These are phyloP conservation scores for Aureobasidium sp. DNA, from an alignment of 2,329 filamentous ascomycete species.

Conservation along the genomic window DNA sequence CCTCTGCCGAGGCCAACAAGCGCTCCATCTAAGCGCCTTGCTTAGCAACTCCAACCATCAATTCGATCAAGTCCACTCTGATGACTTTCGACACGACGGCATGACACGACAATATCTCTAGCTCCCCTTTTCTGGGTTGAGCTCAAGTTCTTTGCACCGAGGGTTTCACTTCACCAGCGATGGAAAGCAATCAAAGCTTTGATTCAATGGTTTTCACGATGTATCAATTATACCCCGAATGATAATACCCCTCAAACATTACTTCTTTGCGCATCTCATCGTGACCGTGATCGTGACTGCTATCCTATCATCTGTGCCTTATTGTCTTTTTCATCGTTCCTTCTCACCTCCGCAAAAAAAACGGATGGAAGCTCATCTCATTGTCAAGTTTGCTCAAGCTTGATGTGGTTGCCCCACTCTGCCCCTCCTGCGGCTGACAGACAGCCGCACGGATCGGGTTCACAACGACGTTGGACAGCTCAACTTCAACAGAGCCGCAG, in stretches of 20 bases:
- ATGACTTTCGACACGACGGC: slow-evolving; percentile 13
- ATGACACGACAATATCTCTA: slow-evolving; percentile 13
- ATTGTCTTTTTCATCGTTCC: too few species aligned
- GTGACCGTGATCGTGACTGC: background rate
- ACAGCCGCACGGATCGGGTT: background rate
- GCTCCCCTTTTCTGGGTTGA: slow-evolving; percentile 6
- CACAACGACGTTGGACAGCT: background rate
- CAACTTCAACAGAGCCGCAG: background rate
- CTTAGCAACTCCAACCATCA: background rate
- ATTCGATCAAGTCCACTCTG: background rate
- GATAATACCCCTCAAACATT: slow-evolving; percentile 1
- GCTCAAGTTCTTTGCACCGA: background rate
- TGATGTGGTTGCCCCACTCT: background rate
- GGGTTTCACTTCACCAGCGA: slow-evolving; percentile 8
- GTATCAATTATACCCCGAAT: slow-evolving; percentile 12
- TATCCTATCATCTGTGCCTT: background rate
- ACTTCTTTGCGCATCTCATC: background rate
- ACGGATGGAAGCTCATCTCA: background rate
- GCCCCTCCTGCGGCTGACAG: slow-evolving; percentile 3
- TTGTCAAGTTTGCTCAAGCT: background rate
- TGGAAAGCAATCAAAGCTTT: slow-evolving; percentile 9
- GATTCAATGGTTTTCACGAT: slow-evolving; percentile 7
- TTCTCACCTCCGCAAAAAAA: too few species aligned
- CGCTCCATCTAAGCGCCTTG: slow-evolving; percentile 25
- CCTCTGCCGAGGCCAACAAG: slow-evolving; percentile 45